Evolutionary conservation across 2,329 filamentous ascomycete species (phyloP).

Genomic region (Sclerotinia sclerotiorum): DNA sequence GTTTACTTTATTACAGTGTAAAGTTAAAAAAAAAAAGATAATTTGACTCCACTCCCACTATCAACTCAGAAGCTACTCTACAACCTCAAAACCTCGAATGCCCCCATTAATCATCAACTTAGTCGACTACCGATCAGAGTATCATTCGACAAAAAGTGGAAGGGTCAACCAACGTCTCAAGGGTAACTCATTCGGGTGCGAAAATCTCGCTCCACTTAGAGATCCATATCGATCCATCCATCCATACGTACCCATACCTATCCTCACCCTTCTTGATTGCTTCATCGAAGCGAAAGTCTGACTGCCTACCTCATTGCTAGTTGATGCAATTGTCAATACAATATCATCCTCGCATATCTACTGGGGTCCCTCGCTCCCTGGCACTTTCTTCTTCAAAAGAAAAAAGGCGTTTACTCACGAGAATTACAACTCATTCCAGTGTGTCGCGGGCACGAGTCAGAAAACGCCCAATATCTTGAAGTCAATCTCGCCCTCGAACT

Average conservation of each 20-base stretch:
- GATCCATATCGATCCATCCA: background rate
- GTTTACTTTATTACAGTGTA: background rate
- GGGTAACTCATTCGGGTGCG: conserved; percentile 2
- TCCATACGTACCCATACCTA: conserved; percentile 6
- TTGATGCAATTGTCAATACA: conserved; percentile 16
- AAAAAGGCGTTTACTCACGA: conserved; percentile 20
- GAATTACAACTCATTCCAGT: background rate
- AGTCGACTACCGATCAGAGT: conserved; percentile 23
- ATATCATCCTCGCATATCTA: conserved; percentile 20
- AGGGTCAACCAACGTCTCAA: conserved; percentile 12
- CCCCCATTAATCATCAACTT: background rate
- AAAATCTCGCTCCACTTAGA: background rate
- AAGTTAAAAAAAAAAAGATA: background rate
- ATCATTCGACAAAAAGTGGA: conserved; percentile 22
- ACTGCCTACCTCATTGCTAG: background rate
- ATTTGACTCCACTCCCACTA: conserved; percentile 6
- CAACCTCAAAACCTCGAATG: no score
- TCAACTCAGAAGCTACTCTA: background rate
- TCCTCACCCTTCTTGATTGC: conserved; percentile 3
- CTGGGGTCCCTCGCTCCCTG: conserved; percentile 9
- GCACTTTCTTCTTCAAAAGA: conserved; percentile 18
- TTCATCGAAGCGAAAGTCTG: background rate
- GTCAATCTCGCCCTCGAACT: background rate
- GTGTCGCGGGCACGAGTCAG: background rate
- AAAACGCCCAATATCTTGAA: conserved; percentile 9